phyloP scores from a whole-genome alignment of 169 alveolate species.

The Cyclospora cayetanensis region DNA sequence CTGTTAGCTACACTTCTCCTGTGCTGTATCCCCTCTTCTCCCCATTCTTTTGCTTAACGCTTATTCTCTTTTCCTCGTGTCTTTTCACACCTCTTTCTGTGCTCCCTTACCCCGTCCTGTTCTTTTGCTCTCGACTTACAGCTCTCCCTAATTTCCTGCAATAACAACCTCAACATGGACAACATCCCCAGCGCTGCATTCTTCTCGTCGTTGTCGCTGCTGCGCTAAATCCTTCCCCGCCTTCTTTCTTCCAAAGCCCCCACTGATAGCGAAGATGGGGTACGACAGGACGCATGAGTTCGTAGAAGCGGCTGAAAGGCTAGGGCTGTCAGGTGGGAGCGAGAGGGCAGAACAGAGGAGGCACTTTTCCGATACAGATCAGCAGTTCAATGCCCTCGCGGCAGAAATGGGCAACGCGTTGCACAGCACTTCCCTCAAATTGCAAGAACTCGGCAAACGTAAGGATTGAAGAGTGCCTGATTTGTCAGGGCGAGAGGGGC shows the following conservation, averaged over 20 bases:
- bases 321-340: neutral
- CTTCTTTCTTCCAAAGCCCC: neutral
- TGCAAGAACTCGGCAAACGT: slow-evolving; percentile 71
- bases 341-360: neutral
- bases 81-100: too few species aligned
- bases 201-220: neutral
- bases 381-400: slow-evolving; percentile 71
- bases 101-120: too few species aligned
- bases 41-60: too few species aligned
- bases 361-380: slow-evolving; percentile 18
- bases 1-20: too few species aligned
- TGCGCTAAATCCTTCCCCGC: neutral
- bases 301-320: neutral
- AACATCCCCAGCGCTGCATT: too few species aligned
- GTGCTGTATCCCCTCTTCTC: too few species aligned
- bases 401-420: slow-evolving; percentile 74
- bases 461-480: neutral
- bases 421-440: slow-evolving; percentile 72
- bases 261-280: neutral
- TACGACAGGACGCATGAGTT: slow-evolving; percentile 60
- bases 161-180: too few species aligned
- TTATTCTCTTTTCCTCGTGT: too few species aligned
- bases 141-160: too few species aligned
- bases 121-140: too few species aligned
- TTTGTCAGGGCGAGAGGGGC: neutral